Base-by-base conservation (phyloP, 306 rosid genomes). In the Myrica gale region DNA sequence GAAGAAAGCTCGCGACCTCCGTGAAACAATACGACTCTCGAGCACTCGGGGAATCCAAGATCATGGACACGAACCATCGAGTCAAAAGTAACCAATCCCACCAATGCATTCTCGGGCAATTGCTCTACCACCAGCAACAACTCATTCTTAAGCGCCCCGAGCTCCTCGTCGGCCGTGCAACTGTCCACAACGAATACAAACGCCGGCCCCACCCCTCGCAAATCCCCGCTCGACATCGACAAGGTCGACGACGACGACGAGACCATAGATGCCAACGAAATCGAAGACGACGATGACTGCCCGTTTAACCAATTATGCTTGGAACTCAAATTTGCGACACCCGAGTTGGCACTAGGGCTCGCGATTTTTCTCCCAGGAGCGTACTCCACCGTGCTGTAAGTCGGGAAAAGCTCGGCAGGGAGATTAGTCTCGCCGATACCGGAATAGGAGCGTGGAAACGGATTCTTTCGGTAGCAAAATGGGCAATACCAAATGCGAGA, bases 401-500 rank as follows among this genome's bases (percentile, higher is more conserved):
- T 90, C 1, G 97, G 98, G 79, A 89, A 93, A 54, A 93, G 98
- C 84, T 93, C 95, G 2, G 98, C 98, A 19, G 98, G 98, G 60
- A 93, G 95, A 68, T 88, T 91, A 58, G 96, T 88, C 66, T 91
- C 94, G 10, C 89, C 93, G 71, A 91, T 84, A 63, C 78, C 79
- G 50, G 92, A 77, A 79, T 88, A 88, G 1, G 98, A 88, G 57
- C 84, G 88, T 58, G 96, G 96, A 50, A 91, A 93, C 2, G 85
- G 72, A 71, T 91, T 93, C 58, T 88, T 83, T 10, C 72, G 82
- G 65, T 72, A 87, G 82, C 96, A 93, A 72, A 93, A 88, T 47
- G 98, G 89, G 82, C 97, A 93, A 86, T 83, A 85, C 98, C 98
- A 93, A 57, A 90, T 83, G 74, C 98, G 98, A 0, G 97, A 84